These are phyloP conservation scores for Lasiosphaeria ovina DNA, from an alignment of 495 filamentous ascomycete genomes.

Conservation along the genomic window DNA sequence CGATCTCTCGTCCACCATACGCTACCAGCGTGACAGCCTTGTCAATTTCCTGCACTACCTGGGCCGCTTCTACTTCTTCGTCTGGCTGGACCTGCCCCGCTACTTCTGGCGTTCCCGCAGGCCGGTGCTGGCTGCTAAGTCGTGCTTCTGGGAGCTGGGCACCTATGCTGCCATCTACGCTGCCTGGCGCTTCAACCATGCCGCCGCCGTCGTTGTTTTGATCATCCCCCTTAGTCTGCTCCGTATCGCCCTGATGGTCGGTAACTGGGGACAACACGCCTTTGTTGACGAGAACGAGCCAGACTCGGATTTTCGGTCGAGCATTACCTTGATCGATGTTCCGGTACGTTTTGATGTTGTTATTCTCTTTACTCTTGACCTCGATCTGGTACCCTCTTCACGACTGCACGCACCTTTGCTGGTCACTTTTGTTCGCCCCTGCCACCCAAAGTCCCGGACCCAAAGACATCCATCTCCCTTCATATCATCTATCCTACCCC, in stretches of 20 bases:
- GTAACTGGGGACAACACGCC: conserved; percentile 77
- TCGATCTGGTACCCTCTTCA: background rate
- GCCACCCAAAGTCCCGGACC: background rate
- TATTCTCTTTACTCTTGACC: background rate
- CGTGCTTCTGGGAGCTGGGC: conserved; percentile 55
- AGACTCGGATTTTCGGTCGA: conserved; percentile 67
- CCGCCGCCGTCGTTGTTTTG: conserved; percentile 56
- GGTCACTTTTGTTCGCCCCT: background rate
- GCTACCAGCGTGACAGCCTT: conserved; percentile 69
- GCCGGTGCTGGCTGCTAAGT: conserved; percentile 46
- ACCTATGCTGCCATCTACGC: conserved; percentile 50
- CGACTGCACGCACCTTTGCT: too few species aligned
- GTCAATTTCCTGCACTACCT: conserved; percentile 66
- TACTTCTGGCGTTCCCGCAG: conserved; percentile 66
- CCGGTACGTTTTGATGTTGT: conserved; percentile 47
- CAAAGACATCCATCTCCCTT: background rate
- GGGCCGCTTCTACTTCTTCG: conserved; percentile 65
- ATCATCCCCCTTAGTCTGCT: conserved; percentile 59
- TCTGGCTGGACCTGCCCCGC: conserved; percentile 71
- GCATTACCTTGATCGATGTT: conserved; percentile 71
- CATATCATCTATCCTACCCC: background rate
- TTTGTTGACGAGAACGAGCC: conserved; percentile 69
- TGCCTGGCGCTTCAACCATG: conserved; percentile 43
- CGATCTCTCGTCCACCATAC: conserved; percentile 71
- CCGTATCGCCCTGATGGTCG: conserved; percentile 70